phyloP scores from a whole-genome alignment of 2,329 filamentous ascomycete species.

The Hortaea werneckii region DNA sequence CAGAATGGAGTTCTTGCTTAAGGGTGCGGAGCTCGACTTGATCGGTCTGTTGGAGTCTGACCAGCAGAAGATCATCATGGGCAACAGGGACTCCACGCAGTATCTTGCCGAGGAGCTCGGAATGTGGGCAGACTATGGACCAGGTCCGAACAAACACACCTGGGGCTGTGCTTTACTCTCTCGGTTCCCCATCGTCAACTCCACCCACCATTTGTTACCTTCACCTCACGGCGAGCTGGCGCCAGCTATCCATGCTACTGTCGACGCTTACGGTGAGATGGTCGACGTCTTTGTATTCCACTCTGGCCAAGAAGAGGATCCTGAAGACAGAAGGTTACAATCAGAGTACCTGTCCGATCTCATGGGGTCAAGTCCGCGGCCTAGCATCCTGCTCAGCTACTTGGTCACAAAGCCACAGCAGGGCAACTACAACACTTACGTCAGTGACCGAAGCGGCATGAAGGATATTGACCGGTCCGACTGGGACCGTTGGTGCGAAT shows the following conservation, averaged over 20 bases:
- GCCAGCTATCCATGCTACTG: conserved; percentile 90
- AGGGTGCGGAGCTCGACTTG: conserved; percentile 94
- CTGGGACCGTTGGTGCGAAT: conserved; percentile 98
- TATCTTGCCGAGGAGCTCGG: conserved; percentile 91
- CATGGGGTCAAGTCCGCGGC: conserved; percentile 74
- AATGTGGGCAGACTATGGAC: conserved; percentile 97
- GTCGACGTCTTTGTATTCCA: conserved; percentile 98
- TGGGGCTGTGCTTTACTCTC: conserved; percentile 90
- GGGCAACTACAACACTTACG: conserved; percentile 96
- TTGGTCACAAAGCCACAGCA: conserved; percentile 81
- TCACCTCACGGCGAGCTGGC: conserved; percentile 90
- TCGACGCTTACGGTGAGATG: conserved; percentile 81
- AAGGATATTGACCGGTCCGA: conserved; percentile 85
- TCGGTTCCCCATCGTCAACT: conserved; percentile 96
- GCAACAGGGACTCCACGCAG: conserved; percentile 91
- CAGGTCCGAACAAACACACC: conserved; percentile 96
- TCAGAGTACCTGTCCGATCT: conserved; percentile 73
- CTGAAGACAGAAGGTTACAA: conserved; percentile 80
- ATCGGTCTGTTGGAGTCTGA: conserved; percentile 91
- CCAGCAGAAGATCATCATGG: conserved; percentile 97
- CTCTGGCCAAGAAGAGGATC: conserved; percentile 94
- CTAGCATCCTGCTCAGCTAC: conserved; percentile 79
- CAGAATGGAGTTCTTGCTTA: conserved; percentile 60
- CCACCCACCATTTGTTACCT: conserved; percentile 87
- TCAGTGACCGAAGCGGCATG: conserved; percentile 80